phyloP scores from a whole-genome alignment of 495 filamentous ascomycete species.

The Hypoxylon trugodes region DNA sequence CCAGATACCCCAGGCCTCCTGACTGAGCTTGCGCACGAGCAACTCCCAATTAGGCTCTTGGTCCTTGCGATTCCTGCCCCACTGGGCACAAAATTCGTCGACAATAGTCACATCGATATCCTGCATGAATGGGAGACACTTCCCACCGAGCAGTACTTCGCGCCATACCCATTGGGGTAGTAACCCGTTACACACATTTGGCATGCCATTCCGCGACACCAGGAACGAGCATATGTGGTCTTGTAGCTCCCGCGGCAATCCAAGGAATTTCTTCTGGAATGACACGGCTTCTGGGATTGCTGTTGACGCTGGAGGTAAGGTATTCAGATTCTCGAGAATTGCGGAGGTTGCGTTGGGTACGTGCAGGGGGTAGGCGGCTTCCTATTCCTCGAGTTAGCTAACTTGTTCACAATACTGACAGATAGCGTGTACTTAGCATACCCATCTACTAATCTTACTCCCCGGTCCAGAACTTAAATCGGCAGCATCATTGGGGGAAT shows the following conservation, averaged over 20 bases:
- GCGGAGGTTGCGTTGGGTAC: conserved; percentile 6
- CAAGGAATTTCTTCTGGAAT: conserved; percentile 10
- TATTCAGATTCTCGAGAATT: conserved; percentile 13
- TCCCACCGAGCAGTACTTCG: conserved; percentile 10
- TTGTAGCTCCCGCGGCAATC: conserved; percentile 6
- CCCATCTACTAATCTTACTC: conserved; percentile 9
- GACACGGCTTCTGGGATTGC: neutral
- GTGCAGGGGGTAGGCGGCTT: conserved; percentile 9
- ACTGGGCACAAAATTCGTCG: conserved; percentile 1
- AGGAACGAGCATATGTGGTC: conserved; percentile 18
- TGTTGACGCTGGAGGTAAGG: neutral
- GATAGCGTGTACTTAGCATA: conserved; percentile 2
- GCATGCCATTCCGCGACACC: conserved; percentile 8
- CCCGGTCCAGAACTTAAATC: neutral
- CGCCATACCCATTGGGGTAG: conserved; percentile 26
- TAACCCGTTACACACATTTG: conserved; percentile 4
- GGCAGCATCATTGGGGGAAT: neutral
- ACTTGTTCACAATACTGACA: neutral
- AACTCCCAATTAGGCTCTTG: conserved; percentile 33
- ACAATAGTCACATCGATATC: conserved; percentile 1
- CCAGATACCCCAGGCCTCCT: conserved; percentile 26
- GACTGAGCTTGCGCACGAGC: conserved; percentile 22
- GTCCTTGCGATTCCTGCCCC: neutral
- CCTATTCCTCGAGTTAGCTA: conserved; percentile 6
- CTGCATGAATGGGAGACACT: conserved; percentile 15